Evolutionary conservation across 768 basidiomycete species (phyloP), one percentile per base, ranked within the genome.

Genomic region (Neoboletus subvelutipes): DNA sequence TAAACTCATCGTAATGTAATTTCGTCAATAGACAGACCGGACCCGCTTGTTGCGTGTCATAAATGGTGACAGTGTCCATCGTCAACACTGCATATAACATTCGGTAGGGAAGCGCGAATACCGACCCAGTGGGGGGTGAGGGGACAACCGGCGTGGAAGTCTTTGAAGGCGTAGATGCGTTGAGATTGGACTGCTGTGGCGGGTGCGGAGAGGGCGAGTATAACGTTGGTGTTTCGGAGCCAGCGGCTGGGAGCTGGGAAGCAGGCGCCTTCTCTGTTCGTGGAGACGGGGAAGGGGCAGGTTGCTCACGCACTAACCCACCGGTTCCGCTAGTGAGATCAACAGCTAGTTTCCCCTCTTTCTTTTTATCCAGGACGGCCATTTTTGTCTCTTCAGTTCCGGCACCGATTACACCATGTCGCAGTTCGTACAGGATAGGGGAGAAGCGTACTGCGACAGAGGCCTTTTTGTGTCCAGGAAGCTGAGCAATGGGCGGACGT

Each of bases 1-100:
- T 98, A 69, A 98, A 98, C 66, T 96, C 93, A 59, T 96, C 94
- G 70, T 97, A 98, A 74, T 99, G 97, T 59, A 98, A 75, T 66
- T 95, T 96, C 29, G 90, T 92, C 61, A 99, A 82, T 64, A 98
- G 76, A 66, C 93, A 94, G 50, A 98, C 81, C 0, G 97, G 97
- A 3, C 88, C 84, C 1, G 92, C 83, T 76, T 98, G 96, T 74
- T 98, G 97, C 5, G 95, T 98, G 70, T 99, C 97, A 68, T 99
- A 94, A 51, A 99, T 87, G 28, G 90, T 82, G 45, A 99, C 85
- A 0, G 92, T 87, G 72, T 99, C 97, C 86, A 94, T 97, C 22
- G 96, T 97, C 48, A 94, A 89, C 17, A 98, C 93, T 2, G 97
- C 93, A 65, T 89, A 98, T 42, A 98, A 73, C 88, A 98, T 90